Evolutionary conservation across 2,329 filamentous ascomycete genomes (phyloP).

Genomic region (Seiridium unicorne): DNA sequence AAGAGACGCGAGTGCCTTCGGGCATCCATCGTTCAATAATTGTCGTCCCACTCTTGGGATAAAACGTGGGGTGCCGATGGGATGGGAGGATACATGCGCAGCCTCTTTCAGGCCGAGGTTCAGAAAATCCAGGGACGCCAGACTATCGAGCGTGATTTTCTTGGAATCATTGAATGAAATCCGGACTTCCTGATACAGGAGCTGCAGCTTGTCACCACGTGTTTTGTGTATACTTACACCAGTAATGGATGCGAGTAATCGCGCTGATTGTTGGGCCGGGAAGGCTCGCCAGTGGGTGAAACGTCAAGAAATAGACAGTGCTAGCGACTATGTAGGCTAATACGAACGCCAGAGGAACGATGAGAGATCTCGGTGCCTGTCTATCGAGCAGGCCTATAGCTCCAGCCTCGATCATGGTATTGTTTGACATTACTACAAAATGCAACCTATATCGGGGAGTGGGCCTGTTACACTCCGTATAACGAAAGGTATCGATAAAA

Average conservation of each 20-base stretch:
- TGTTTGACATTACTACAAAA: too few species aligned
- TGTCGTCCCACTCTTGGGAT: slow-evolving; percentile 20
- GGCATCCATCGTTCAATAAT: slow-evolving; percentile 18
- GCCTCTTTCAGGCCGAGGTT: slow-evolving; percentile 24
- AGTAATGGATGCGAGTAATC: slow-evolving; percentile 21
- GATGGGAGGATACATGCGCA: slow-evolving; percentile 23
- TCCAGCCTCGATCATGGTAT: too few species aligned
- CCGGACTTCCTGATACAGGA: slow-evolving; percentile 23
- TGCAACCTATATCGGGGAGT: too few species aligned
- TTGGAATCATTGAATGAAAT: slow-evolving; percentile 16
- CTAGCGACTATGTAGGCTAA: slow-evolving; percentile 9
- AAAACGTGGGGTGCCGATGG: slow-evolving; percentile 16
- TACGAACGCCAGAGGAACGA: neutral
- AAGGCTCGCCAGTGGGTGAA: slow-evolving; percentile 20
- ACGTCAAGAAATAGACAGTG: slow-evolving; percentile 17
- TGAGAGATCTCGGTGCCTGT: neutral
- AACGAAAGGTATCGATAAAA: too few species aligned
- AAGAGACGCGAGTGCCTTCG: slow-evolving; percentile 14
- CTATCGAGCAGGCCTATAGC: too few species aligned
- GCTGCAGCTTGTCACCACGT: slow-evolving; percentile 12
- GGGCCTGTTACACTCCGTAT: too few species aligned
- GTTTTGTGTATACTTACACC: slow-evolving; percentile 9
- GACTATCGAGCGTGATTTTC: slow-evolving; percentile 25
- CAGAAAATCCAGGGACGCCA: slow-evolving; percentile 19
- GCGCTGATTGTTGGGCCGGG: slow-evolving; percentile 18